Conservation (phyloP, 1,284 basidiomycete species). For the Lentinus polychrous region DNA sequence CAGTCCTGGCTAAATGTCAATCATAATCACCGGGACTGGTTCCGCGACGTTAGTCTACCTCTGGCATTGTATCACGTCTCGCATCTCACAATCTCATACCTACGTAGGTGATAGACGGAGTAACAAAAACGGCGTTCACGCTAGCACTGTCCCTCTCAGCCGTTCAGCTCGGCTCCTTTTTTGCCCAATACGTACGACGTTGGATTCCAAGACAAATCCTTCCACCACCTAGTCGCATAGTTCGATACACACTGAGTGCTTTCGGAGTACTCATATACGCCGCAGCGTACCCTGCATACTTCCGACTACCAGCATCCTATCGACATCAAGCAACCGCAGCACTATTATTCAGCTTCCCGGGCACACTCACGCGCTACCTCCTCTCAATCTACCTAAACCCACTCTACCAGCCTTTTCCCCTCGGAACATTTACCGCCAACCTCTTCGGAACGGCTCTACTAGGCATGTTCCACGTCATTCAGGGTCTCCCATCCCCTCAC, state of each 20-base stretch:
- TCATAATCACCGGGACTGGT: constrained; percentile 53
- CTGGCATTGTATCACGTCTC: neutral
- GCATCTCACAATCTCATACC: constrained; percentile 6
- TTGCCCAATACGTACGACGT: constrained; percentile 38
- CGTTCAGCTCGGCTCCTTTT: constrained; percentile 52
- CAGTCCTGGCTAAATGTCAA: constrained; percentile 76
- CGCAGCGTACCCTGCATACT: constrained; percentile 74
- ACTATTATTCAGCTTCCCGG: constrained; percentile 87
- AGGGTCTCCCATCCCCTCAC: constrained; percentile 37
- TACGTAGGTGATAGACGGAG: constrained; percentile 75
- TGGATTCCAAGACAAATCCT: constrained; percentile 26
- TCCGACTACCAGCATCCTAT: constrained; percentile 60
- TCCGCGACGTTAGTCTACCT: constrained; percentile 63
- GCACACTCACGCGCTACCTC: constrained; percentile 79
- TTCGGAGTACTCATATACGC: constrained; percentile 53
- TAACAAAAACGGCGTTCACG: constrained; percentile 80
- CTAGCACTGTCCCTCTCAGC: constrained; percentile 64
- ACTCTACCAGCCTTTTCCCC: constrained; percentile 57
- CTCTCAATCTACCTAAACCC: constrained; percentile 73
- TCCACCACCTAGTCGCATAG: constrained; percentile 27
- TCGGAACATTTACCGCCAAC: constrained; percentile 89
- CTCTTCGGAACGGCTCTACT: constrained; percentile 74
- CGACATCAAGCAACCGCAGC: constrained; percentile 82
- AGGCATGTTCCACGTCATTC: constrained; percentile 64
- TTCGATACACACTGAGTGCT: constrained; percentile 40